Evolutionary conservation across 179 eudicot species (phyloP), one percentile per base, ranked within the genome.

Genomic region (Silene coronaria): DNA sequence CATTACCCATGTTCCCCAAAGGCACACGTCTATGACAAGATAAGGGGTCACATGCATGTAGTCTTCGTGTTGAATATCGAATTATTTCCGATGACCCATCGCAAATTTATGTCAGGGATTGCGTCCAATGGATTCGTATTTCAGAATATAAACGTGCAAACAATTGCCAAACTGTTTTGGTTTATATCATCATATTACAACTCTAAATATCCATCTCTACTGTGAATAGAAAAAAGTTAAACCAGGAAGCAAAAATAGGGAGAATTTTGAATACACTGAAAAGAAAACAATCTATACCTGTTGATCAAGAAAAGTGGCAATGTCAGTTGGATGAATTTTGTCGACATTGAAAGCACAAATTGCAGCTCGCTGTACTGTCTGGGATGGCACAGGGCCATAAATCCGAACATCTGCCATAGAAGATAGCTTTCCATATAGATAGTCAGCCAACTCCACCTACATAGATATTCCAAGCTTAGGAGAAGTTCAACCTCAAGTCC

Each of bases 221-320:
- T 0, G 58, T 53, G 58, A 53, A 53, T 14, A 53, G 21, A 53
- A 16, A 53, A 16, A 17, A 2, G 27, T 14, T 14, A 22, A 59
- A 59, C 13, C 63, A 17, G 27, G 9, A 67, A 36, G 26, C 16
- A 36, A 36, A 4, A 0, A 27, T 27, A 67, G 71, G 71, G 9
- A 5, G 32, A 14, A 10, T 12, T 21, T 42, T 53, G 51, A 28
- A 67, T 9, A 51, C 34, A 32, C 61, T 55, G 60, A 67, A 27
- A 14, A 19, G 2, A 67, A 22, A 17, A 21, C 27, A 3, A 12
- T 30, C 24, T 2, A 23, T 81, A 92, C 98, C 92, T 92, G 97
- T 77, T 94, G 98, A 79, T 94, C 98, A 64, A 94, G 90, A 78
- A 94, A 85, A 51, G 98, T 92, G 13, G 97, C 97, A 55, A 94